Conservation (phyloP, 345 rosid genomes). For the Lepidium aucheri region DNA sequence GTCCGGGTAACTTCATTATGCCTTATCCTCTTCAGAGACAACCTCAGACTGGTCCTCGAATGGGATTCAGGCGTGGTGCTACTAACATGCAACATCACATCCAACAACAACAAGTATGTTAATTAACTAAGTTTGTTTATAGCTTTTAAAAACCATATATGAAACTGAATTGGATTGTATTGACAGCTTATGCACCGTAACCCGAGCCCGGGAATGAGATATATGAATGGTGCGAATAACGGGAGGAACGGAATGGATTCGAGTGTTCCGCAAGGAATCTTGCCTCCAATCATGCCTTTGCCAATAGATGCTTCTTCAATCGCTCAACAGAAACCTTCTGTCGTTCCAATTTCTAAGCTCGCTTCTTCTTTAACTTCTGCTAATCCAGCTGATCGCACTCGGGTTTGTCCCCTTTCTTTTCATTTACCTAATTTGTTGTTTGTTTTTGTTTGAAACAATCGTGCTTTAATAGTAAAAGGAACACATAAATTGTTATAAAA, state of each 20-base stretch:
- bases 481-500: not conserved
- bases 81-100: conserved; percentile 24
- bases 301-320: conserved; percentile 37
- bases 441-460: not conserved
- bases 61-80: conserved; percentile 38
- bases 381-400: conserved; percentile 28
- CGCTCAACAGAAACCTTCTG: not conserved
- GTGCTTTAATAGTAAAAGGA: not conserved
- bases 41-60: conserved; percentile 39
- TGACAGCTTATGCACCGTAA: conserved; percentile 31
- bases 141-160: not conserved
- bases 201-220: conserved; percentile 37
- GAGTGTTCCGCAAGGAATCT: conserved; percentile 32
- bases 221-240: conserved; percentile 31
- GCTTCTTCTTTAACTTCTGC: conserved; percentile 52
- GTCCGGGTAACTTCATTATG: conserved; percentile 22
- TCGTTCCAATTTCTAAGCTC: conserved; percentile 34
- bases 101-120: conserved; percentile 19
- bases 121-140: not conserved
- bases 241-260: conserved; percentile 31
- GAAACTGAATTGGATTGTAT: not conserved
- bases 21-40: conserved; percentile 52
- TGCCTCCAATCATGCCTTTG: conserved; percentile 25
- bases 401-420: conserved; percentile 16
- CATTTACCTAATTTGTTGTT: not conserved